Evolutionary conservation across 352 stramenopile genomes (phyloP).

Genomic region (Phytophthora pini): DNA sequence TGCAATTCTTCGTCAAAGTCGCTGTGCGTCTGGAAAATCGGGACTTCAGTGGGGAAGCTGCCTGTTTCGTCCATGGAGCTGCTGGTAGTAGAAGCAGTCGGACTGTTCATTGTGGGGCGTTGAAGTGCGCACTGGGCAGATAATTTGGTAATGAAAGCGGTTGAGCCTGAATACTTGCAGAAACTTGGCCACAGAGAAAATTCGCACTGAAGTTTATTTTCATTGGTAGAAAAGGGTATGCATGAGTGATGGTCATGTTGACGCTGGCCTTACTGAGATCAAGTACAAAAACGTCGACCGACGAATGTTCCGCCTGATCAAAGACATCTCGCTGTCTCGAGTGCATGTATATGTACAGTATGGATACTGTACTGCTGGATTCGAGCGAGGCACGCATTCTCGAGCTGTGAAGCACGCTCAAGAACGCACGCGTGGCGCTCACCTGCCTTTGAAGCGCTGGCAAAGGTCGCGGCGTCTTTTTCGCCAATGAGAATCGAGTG

Average conservation of each 20-base stretch:
- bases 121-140: constrained; percentile 18
- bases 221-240: constrained; percentile 24
- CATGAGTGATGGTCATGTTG: constrained; percentile 31
- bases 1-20: constrained; percentile 43
- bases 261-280: constrained; percentile 17
- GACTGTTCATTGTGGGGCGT: constrained; percentile 30
- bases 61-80: constrained; percentile 15
- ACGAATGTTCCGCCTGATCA: constrained; percentile 25
- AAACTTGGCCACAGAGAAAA: constrained; percentile 25
- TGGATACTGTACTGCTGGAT: constrained; percentile 1
- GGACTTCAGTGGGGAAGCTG: not conserved
- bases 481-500: constrained; percentile 9
- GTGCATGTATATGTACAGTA: no score
- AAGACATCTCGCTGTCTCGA: not conserved
- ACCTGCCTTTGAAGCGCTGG: constrained; percentile 14
- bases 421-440: constrained; percentile 3
- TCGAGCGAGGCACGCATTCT: constrained; percentile 2
- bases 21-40: constrained; percentile 26
- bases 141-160: constrained; percentile 23
- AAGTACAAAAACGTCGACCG: constrained; percentile 6
- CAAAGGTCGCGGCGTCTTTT: constrained; percentile 14
- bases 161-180: constrained; percentile 3
- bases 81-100: constrained; percentile 25
- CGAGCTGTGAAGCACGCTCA: not conserved
- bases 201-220: constrained; percentile 8